A percentile compares a stretch with the other conserved stretches of the same genome.
Conservation (phyloP, 73 alveolate species). For the Breviolum minutum region DNA sequence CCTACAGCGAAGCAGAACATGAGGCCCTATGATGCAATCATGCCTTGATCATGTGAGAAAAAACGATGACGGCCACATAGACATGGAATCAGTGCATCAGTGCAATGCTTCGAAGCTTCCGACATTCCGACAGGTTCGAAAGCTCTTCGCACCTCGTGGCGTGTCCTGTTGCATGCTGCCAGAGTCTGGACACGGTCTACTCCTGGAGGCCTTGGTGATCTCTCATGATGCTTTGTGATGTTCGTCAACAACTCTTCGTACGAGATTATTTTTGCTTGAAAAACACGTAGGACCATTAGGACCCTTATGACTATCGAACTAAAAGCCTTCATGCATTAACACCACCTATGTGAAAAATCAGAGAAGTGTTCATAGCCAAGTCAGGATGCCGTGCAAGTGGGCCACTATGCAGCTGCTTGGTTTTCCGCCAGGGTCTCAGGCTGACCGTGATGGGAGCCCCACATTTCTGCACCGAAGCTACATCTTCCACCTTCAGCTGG, state of each 20-base stretch:
- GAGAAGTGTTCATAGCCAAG: background rate
- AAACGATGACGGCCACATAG: background rate
- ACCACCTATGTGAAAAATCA: too few species aligned
- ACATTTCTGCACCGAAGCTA: background rate
- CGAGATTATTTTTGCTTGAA: too few species aligned
- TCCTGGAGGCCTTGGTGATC: conserved; percentile 19
- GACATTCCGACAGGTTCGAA: conserved; percentile 11
- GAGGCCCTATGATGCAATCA: background rate
- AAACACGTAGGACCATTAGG: too few species aligned
- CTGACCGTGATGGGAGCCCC: background rate
- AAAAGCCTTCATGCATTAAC: too few species aligned
- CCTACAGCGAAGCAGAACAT: conserved; percentile 87
- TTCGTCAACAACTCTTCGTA: too few species aligned
- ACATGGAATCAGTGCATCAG: too few species aligned
- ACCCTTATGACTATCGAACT: too few species aligned
- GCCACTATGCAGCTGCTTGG: conserved; percentile 45
- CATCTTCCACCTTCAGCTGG: background rate
- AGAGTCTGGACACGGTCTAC: conserved; percentile 71
- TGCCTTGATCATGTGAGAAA: background rate
- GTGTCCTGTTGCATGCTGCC: conserved; percentile 95
- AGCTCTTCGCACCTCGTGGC: conserved; percentile 56
- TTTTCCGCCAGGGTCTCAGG: conserved; percentile 2
- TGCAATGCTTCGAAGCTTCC: background rate
- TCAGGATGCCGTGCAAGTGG: conserved; percentile 47
- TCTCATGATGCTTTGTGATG: background rate